phyloP scores from a whole-genome alignment of 805 yeast genomes.

The Metschnikowia picachoensis region DNA sequence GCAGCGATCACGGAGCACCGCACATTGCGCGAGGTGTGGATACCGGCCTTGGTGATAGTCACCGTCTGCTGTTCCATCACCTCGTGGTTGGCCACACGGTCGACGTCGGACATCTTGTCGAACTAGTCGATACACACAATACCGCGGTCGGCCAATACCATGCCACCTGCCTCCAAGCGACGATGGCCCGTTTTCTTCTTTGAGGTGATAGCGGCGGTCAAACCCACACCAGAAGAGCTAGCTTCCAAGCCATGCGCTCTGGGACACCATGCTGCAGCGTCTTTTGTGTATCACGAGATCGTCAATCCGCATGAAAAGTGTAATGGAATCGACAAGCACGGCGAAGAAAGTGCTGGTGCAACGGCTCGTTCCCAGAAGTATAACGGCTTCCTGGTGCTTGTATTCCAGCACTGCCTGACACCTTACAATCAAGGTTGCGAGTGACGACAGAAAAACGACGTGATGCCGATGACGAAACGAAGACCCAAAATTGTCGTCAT shows the following conservation, averaged over 20 bases:
- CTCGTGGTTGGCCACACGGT: constrained; percentile 96
- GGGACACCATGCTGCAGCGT: constrained; percentile 29
- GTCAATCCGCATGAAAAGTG: constrained; percentile 24
- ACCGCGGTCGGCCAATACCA: constrained; percentile 97
- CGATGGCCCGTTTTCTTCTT: constrained; percentile 97
- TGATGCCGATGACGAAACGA: too few species aligned
- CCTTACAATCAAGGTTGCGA: too few species aligned
- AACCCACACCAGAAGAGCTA: constrained; percentile 95
- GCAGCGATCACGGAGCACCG: constrained; percentile 98
- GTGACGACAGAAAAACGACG: too few species aligned
- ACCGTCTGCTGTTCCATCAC: constrained; percentile 98
- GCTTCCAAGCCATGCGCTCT: constrained; percentile 22
- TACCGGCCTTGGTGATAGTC: constrained; percentile 96
- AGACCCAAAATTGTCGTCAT: too few species aligned
- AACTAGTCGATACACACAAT: constrained; percentile 97
- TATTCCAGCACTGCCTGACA: too few species aligned
- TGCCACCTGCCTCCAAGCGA: constrained; percentile 96
- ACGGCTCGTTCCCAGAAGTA: too few species aligned
- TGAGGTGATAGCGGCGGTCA: constrained; percentile 95
- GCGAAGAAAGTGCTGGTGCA: too few species aligned
- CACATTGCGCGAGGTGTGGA: constrained; percentile 93
- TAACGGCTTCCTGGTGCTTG: too few species aligned
- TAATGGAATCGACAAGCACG: background rate
- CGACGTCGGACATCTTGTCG: constrained; percentile 95
- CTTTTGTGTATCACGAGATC: constrained; percentile 33